phyloP scores from a whole-genome alignment of 2,329 filamentous ascomycete species.

The Fonsecaea pedrosoi region DNA sequence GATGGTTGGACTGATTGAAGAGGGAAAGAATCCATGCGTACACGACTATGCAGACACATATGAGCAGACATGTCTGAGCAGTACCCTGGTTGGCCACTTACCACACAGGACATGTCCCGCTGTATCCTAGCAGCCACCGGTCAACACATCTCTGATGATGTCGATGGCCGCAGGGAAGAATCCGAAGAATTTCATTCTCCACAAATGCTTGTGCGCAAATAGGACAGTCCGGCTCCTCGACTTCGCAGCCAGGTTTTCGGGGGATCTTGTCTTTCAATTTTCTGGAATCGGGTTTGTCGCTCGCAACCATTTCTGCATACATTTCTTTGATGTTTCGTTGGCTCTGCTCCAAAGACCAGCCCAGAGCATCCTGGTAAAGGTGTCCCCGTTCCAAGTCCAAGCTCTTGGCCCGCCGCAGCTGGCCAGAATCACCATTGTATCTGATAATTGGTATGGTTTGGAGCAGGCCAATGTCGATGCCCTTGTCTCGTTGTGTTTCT shows the following conservation, averaged over 20 bases:
- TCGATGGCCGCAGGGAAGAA: constrained; percentile 22
- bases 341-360: constrained; percentile 12
- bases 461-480: constrained; percentile 2
- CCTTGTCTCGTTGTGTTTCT: not conserved
- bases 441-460: constrained; percentile 14
- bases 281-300: not conserved
- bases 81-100: not conserved
- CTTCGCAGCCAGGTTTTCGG: not conserved
- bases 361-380: not conserved
- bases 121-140: constrained; percentile 20
- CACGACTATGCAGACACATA: constrained; percentile 8
- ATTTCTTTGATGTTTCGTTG: constrained; percentile 13
- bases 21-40: constrained; percentile 14
- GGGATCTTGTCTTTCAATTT: no score
- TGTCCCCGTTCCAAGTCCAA: constrained; percentile 15
- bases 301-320: constrained; percentile 1
- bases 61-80: not conserved
- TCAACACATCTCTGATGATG: constrained; percentile 23
- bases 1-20: not conserved
- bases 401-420: constrained; percentile 5
- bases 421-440: not conserved
- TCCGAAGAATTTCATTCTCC: constrained; percentile 10
- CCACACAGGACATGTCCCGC: constrained; percentile 24
- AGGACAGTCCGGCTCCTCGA: constrained; percentile 15
- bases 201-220: constrained; percentile 17